phyloP scores from a whole-genome alignment of 2,329 filamentous ascomycete species.

The Colletotrichum salicis region DNA sequence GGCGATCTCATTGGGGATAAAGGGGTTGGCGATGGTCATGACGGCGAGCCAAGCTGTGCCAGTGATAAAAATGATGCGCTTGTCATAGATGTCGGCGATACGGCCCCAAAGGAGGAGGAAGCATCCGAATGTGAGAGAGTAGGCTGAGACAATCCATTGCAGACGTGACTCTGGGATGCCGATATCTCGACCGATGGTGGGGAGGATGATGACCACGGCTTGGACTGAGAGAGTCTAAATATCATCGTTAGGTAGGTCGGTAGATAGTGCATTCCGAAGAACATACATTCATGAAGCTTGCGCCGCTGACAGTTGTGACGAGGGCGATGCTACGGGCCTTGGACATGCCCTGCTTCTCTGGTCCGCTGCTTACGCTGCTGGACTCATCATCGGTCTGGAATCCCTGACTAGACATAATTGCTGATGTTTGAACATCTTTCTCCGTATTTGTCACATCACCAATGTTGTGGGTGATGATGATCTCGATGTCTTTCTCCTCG shows the following conservation, averaged over 20 bases:
- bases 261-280: too few relatives aligned
- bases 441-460: slow-evolving; percentile 8
- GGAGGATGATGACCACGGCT: slow-evolving; percentile 70
- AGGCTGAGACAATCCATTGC: slow-evolving; percentile 76
- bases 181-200: slow-evolving; percentile 67
- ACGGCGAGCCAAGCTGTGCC: slow-evolving; percentile 72
- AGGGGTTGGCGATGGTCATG: slow-evolving; percentile 69
- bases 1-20: slow-evolving; percentile 73
- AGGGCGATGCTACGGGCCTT: slow-evolving; percentile 64
- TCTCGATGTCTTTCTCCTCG: slow-evolving; percentile 22
- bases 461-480: slow-evolving; percentile 13
- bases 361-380: slow-evolving; percentile 16
- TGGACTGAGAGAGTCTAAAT: slow-evolving; percentile 66
- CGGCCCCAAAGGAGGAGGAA: slow-evolving; percentile 76
- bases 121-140: slow-evolving; percentile 73
- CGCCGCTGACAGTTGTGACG: slow-evolving; percentile 64
- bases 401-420: not conserved
- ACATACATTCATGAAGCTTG: slow-evolving; percentile 65
- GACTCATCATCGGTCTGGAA: slow-evolving; percentile 36
- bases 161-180: slow-evolving; percentile 66
- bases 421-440: slow-evolving; percentile 1
- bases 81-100: slow-evolving; percentile 74
- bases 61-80: slow-evolving; percentile 71
- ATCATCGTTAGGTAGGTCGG: not conserved
- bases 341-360: slow-evolving; percentile 51